These are phyloP conservation scores for Starmerella davenportii DNA, from an alignment of 805 yeast genomes.

Conservation along the genomic window DNA sequence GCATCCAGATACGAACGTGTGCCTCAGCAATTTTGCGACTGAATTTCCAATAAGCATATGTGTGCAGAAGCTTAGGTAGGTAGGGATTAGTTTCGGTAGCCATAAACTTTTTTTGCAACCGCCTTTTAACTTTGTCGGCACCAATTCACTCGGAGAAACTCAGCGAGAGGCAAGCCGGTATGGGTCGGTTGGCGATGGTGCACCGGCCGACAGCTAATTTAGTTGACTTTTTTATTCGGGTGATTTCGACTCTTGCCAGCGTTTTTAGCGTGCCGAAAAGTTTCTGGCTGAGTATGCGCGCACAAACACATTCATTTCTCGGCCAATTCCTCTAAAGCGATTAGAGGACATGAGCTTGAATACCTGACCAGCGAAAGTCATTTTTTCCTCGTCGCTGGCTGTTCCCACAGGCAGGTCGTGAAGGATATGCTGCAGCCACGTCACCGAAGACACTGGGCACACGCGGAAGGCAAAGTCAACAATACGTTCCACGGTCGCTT, in stretches of 20 bases:
- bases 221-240: no score
- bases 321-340: conserved; percentile 57
- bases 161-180: no score
- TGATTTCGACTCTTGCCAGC: no score
- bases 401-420: conserved; percentile 40
- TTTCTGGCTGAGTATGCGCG: conserved; percentile 22
- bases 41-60: no score
- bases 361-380: conserved; percentile 32
- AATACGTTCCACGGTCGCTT: conserved; percentile 9
- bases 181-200: not conserved
- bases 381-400: conserved; percentile 50
- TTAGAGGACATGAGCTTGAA: conserved; percentile 29
- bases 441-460: conserved; percentile 27
- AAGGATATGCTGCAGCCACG: conserved; percentile 47
- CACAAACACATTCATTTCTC: conserved; percentile 52
- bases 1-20: no score
- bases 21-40: no score
- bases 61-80: no score
- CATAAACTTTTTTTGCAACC: no score
- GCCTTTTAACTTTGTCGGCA: no score
- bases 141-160: no score
- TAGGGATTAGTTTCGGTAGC: no score
- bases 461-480: conserved; percentile 20
- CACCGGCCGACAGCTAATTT: no score
- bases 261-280: conserved; percentile 10